These are phyloP conservation scores for Pelargonium australe DNA, from an alignment of 441 rosid genomes.

Conservation along the genomic window DNA sequence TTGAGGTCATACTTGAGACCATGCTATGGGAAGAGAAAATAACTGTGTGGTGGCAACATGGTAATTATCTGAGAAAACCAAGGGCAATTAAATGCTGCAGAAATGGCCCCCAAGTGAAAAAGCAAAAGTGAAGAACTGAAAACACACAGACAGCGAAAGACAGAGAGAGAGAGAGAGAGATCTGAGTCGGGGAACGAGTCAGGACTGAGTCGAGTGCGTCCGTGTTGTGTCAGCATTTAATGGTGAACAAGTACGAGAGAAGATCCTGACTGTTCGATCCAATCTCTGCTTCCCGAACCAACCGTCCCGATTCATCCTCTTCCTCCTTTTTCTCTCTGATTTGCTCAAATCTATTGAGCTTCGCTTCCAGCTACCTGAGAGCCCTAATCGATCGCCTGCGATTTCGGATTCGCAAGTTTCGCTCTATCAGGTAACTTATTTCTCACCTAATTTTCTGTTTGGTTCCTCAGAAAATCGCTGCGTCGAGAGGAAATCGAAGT, in stretches of 20 bases:
- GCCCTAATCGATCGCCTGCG: constrained; percentile 25
- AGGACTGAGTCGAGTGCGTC: constrained; percentile 8
- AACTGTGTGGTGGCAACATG: constrained; percentile 12
- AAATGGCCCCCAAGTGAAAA: constrained; percentile 1
- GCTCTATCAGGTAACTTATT: constrained; percentile 18
- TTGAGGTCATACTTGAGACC: no score
- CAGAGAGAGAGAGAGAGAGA: constrained; percentile 19
- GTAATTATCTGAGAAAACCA: constrained; percentile 16
- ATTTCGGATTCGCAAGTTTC: constrained; percentile 17
- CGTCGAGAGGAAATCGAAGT: neutral
- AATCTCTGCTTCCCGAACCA: constrained; percentile 14
- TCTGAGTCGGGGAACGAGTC: constrained; percentile 26
- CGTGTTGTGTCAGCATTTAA: constrained; percentile 25
- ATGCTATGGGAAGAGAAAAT: no score
- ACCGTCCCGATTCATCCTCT: constrained; percentile 24
- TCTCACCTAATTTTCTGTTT: neutral
- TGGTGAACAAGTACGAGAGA: constrained; percentile 16
- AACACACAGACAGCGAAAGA: neutral
- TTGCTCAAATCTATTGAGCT: neutral
- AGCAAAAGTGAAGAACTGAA: constrained; percentile 15
- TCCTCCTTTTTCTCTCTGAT: constrained; percentile 7
- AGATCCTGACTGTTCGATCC: constrained; percentile 38
- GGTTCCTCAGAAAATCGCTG: neutral
- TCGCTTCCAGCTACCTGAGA: neutral
- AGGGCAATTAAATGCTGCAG: constrained; percentile 14